phyloP scores from a whole-genome alignment of 345 rosid genomes.

The Isatis tinctoria region DNA sequence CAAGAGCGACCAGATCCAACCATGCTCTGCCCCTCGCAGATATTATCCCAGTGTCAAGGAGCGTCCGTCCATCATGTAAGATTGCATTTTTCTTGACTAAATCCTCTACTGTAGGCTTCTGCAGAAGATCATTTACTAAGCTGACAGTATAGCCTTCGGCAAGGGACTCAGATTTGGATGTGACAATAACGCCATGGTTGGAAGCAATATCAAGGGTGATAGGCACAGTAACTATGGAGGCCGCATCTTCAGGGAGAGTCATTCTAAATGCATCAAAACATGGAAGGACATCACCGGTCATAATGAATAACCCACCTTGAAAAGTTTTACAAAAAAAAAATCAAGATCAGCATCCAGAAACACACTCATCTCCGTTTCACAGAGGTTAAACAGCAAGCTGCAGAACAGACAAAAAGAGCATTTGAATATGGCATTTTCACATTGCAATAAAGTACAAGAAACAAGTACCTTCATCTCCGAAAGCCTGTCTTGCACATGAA shows the following conservation, averaged over 20 bases:
- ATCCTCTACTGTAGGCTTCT: conserved; percentile 78
- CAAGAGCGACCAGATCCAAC: conserved; percentile 71
- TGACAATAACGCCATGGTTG: conserved; percentile 92
- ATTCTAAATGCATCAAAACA: conserved; percentile 86
- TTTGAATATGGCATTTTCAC: background rate
- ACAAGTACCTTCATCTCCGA: conserved; percentile 55
- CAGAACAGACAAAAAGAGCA: background rate
- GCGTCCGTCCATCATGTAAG: conserved; percentile 81
- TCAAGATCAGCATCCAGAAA: background rate
- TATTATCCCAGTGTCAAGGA: conserved; percentile 93
- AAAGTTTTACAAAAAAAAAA: background rate
- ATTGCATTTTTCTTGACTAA: conserved; percentile 68
- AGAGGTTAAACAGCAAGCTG: background rate
- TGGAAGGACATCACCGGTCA: conserved; percentile 99
- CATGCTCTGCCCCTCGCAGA: conserved; percentile 92
- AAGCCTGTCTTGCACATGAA: conserved; percentile 87
- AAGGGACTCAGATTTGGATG: conserved; percentile 48
- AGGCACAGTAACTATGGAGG: conserved; percentile 88
- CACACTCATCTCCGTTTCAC: background rate
- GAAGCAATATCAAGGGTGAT: conserved; percentile 93
- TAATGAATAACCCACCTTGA: conserved; percentile 83
- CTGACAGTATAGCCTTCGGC: conserved; percentile 41
- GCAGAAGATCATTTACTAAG: conserved; percentile 79
- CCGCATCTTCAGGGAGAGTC: conserved; percentile 75
- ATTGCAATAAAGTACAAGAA: background rate